Evolutionary conservation across 331 rosid species (phyloP).

Genomic region (Malus hybrid): DNA sequence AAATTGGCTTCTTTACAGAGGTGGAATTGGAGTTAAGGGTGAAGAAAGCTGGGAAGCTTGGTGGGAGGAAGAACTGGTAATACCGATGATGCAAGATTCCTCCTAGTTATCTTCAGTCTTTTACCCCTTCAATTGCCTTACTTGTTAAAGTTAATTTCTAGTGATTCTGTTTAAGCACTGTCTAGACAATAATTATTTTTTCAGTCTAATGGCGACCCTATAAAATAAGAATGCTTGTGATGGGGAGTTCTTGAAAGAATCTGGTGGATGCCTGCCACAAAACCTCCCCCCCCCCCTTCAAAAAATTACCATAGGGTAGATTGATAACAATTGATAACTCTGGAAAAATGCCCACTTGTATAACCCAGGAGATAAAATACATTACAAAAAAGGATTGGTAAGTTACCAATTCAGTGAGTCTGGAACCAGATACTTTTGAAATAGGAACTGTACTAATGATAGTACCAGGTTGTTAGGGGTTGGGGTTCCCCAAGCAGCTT

Average conservation of each 20-base stretch:
- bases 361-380: background rate
- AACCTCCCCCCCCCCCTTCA: no score
- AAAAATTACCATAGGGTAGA: background rate
- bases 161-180: background rate
- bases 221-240: background rate
- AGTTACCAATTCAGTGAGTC: background rate
- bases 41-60: constrained; percentile 99
- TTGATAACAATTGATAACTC: background rate
- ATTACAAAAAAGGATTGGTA: background rate
- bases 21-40: constrained; percentile 98
- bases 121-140: background rate
- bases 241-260: background rate
- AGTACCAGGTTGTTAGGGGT: background rate
- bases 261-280: background rate
- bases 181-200: background rate
- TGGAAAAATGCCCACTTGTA: background rate
- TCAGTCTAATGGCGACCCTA: background rate
- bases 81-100: background rate
- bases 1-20: constrained; percentile 93
- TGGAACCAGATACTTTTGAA: background rate
- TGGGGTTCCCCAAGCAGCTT: background rate
- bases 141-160: background rate
- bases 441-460: background rate
- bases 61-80: constrained; percentile 99
- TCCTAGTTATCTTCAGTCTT: background rate